phyloP scores from a whole-genome alignment of 108 stramenopile genomes.

The Cylindrotheca closterium region DNA sequence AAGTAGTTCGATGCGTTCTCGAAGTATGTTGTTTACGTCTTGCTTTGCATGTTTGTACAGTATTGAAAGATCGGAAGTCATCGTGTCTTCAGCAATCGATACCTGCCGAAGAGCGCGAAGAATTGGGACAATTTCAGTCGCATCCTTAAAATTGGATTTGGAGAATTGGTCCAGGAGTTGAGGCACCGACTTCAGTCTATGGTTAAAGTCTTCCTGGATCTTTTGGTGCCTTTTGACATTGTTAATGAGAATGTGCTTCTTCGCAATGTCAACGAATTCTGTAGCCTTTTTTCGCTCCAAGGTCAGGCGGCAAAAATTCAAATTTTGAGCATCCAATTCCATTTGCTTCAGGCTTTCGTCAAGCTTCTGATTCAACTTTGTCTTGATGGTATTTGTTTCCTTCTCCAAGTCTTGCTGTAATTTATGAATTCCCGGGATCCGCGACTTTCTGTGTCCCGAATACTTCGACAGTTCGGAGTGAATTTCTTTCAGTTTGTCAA shows the following conservation, averaged over 20 bases:
- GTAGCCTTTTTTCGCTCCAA: neutral
- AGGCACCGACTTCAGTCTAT: neutral
- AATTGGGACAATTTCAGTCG: constrained; percentile 20
- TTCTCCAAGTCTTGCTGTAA: neutral
- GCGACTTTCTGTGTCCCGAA: no score
- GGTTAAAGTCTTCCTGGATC: neutral
- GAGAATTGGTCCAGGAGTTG: constrained; percentile 8
- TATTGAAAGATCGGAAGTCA: constrained; percentile 15
- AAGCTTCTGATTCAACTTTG: neutral
- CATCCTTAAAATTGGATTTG: constrained; percentile 15
- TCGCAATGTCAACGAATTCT: neutral
- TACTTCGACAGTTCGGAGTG: constrained; percentile 14
- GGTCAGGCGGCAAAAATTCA: neutral
- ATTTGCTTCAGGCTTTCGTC: neutral
- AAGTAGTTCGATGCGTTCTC: neutral
- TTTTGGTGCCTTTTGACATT: neutral
- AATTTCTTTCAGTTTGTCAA: constrained; percentile 17
- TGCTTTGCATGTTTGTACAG: constrained; percentile 29
- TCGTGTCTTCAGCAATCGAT: constrained; percentile 14
- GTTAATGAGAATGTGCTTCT: neutral
- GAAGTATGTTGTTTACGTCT: constrained; percentile 12
- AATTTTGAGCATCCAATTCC: neutral
- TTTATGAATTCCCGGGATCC: no score
- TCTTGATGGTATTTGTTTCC: neutral
- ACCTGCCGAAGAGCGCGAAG: constrained; percentile 35